Conservation (phyloP, 1,139 yeast species). For the Taphrina wiesneri region DNA sequence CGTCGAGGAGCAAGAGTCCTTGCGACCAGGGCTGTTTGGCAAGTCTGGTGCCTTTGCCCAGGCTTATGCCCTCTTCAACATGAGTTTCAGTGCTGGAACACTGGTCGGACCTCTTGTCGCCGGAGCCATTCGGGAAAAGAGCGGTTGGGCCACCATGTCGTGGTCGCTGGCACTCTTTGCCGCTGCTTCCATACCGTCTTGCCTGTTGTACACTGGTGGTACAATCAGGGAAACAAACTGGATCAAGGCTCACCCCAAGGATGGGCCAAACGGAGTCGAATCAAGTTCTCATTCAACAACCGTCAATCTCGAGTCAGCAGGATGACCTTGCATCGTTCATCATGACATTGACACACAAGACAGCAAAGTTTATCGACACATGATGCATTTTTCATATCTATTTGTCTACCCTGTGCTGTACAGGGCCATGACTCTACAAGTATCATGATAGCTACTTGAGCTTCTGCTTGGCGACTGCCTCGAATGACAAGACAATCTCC, state of each 20-base stretch:
- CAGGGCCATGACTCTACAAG: neutral
- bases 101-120: constrained; percentile 47
- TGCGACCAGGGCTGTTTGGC: constrained; percentile 45
- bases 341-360: neutral
- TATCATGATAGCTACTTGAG: neutral
- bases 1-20: constrained; percentile 41
- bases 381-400: neutral
- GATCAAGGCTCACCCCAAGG: neutral
- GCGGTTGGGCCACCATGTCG: constrained; percentile 16
- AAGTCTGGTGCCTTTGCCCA: constrained; percentile 46
- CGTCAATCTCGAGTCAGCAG: neutral
- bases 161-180: constrained; percentile 19
- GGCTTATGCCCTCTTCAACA: constrained; percentile 47
- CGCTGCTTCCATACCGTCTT: neutral
- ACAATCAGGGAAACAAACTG: neutral
- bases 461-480: constrained; percentile 24
- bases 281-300: neutral
- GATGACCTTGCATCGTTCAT: neutral
- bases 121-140: constrained; percentile 39
- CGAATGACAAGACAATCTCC: constrained; percentile 12
- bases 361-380: neutral
- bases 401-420: neutral
- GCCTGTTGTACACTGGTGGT: constrained; percentile 1
- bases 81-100: constrained; percentile 46
- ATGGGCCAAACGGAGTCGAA: neutral